Evolutionary conservation across 2,329 filamentous ascomycete genomes (phyloP), one percentile per base, ranked within the genome.

Genomic region (Dactylellina parvicollis): DNA sequence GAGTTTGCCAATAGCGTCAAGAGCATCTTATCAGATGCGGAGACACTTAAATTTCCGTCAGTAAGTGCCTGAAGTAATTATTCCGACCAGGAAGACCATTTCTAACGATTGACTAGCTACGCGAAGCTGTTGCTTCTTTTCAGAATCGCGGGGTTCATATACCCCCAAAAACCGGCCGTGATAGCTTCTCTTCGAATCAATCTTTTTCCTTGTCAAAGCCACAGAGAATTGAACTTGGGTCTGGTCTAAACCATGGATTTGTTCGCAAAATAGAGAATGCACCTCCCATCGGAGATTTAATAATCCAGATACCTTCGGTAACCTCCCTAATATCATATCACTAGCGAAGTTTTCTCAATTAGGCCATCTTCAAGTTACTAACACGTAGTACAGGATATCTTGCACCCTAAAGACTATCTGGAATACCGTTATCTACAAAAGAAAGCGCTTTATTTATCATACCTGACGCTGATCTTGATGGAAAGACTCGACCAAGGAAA

Each of bases 381-480:
- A 72, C 30, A n/a, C 3, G 14, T n/a, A 4, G 9, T 20, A 8
- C 9, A 72, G 66, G 18, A 40, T 1, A 34, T 56, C 0, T 28
- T 72, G 9, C 32, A 54, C 16, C 44, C 57, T 12, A 52, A 59
- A 42, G 66, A 72, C 49, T 64, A 64, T 32, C 20, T 64, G 8
- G 57, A 72, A 4, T 64, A 57, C 26, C 49, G 57, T 10, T 72
- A 72, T 42, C 36, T 59, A n/a, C 22, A 50, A 20, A 72, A 72
- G 22, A 24, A 59, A n/a, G 22, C 50, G 9, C 12, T 64, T 7
- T 72, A 72, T 36, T 26, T 72, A 14, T 50, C 66, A 10, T 72
- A 72, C 18, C 32, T 72, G 24, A 18, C 40, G 34, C 9, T 40
- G 2, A n/a, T 34, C 4, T 40, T 72, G 12, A 34, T 54, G 1